Evolutionary conservation across 768 basidiomycete genomes (phyloP).

Genomic region (Rhodosporidiobolus sp.): DNA sequence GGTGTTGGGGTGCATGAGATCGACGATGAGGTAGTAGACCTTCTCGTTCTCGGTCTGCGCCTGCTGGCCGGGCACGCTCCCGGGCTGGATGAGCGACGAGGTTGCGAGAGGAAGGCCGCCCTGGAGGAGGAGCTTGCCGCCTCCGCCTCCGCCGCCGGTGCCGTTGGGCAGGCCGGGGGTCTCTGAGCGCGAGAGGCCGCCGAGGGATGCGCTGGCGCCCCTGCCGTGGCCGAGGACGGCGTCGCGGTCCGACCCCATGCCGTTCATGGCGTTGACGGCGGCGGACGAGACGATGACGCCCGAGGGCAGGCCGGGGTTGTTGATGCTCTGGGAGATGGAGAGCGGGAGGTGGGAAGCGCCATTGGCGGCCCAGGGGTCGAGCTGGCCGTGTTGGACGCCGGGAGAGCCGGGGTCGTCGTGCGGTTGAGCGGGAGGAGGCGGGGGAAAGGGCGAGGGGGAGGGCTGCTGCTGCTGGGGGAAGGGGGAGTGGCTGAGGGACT

Average conservation of each 20-base stretch:
- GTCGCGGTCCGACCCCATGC: slow-evolving; percentile 14
- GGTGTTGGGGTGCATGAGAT: slow-evolving; percentile 61
- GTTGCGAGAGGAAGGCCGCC: slow-evolving; percentile 17
- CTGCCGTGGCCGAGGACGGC: background rate
- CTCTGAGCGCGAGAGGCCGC: slow-evolving; percentile 29
- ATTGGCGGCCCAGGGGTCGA: slow-evolving; percentile 36
- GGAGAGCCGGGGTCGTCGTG: slow-evolving; percentile 33
- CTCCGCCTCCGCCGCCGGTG: slow-evolving; percentile 13
- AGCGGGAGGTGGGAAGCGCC: slow-evolving; percentile 36
- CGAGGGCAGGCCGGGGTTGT: slow-evolving; percentile 47
- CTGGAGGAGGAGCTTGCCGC: slow-evolving; percentile 32
- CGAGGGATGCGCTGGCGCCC: background rate
- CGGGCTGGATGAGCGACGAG: slow-evolving; percentile 39
- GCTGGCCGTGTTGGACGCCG: slow-evolving; percentile 44
- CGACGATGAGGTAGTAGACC: slow-evolving; percentile 85
- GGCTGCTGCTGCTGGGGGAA: background rate
- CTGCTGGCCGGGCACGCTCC: slow-evolving; percentile 35
- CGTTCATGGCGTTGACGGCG: slow-evolving; percentile 38
- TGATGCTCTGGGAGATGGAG: slow-evolving; percentile 41
- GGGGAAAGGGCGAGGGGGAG: background rate
- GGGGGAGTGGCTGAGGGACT: background rate
- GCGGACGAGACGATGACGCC: slow-evolving; percentile 39
- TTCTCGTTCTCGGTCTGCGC: slow-evolving; percentile 62
- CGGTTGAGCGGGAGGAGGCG: no score
- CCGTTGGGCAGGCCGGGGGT: slow-evolving; percentile 39